phyloP scores from a whole-genome alignment of 345 rosid genomes.

The Arabidopsis arenosa region DNA sequence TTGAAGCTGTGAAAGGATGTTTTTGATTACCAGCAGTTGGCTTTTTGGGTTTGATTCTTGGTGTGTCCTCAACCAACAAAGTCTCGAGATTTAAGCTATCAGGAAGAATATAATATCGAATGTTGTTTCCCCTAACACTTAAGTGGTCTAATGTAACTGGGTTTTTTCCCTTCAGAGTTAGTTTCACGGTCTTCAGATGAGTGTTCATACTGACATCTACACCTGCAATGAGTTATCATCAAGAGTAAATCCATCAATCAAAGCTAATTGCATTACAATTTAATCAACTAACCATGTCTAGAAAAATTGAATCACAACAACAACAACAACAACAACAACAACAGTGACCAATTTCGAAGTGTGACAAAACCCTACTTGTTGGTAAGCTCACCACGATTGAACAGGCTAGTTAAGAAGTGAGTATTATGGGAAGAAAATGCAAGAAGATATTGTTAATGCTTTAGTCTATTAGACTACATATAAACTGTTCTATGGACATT shows the following conservation, averaged over 20 bases:
- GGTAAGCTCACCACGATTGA: neutral
- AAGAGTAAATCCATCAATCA: no score
- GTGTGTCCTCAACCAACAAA: conserved; percentile 91
- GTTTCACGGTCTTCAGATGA: conserved; percentile 91
- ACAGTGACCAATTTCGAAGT: neutral
- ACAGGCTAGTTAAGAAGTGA: neutral
- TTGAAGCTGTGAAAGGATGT: neutral
- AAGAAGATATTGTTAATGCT: no score
- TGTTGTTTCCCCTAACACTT: conserved; percentile 95
- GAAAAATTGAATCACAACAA: no score
- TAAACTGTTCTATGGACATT: no score
- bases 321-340: neutral
- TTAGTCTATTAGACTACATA: no score
- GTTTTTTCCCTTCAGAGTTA: conserved; percentile 91
- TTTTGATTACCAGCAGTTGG: conserved; percentile 75
- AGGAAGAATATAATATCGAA: conserved; percentile 94
- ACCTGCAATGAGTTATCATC: conserved; percentile 50
- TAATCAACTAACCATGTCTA: neutral
- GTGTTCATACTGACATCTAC: conserved; percentile 99
- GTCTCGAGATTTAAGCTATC: conserved; percentile 99
- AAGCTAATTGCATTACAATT: neutral
- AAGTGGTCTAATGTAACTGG: conserved; percentile 91
- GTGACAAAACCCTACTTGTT: neutral
- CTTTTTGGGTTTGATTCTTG: conserved; percentile 93
- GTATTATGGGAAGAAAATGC: neutral